phyloP scores from a whole-genome alignment of 2,329 filamentous ascomycete genomes.

The Nectriaceae sp. region DNA sequence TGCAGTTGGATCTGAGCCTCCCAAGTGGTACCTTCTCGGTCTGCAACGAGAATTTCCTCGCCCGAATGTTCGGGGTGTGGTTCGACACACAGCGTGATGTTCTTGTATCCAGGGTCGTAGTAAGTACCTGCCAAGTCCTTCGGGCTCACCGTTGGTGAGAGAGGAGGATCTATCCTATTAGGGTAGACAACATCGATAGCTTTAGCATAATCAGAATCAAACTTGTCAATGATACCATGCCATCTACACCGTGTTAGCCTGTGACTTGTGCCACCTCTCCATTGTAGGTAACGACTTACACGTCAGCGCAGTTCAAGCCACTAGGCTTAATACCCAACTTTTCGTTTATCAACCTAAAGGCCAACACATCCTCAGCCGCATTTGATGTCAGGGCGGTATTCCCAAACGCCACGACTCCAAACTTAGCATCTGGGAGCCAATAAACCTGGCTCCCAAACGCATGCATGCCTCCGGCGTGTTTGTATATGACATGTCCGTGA shows the following conservation, averaged over 20 bases:
- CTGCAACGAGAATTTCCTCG: constrained; percentile 24
- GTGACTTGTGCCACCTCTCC: not conserved
- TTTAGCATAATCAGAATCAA: constrained; percentile 26
- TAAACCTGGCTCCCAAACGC: constrained; percentile 30
- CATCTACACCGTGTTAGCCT: constrained; percentile 11
- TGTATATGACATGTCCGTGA: constrained; percentile 29
- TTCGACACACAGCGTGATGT: constrained; percentile 19
- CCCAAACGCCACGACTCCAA: constrained; percentile 34
- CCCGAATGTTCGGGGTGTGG: constrained; percentile 10
- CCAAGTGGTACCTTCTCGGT: constrained; percentile 27
- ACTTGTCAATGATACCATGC: constrained; percentile 2
- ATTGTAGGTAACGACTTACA: constrained; percentile 20
- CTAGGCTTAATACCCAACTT: constrained; percentile 22
- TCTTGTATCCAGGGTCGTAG: constrained; percentile 43
- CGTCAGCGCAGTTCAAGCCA: constrained; percentile 14
- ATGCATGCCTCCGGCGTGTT: constrained; percentile 32
- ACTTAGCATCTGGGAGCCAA: constrained; percentile 35
- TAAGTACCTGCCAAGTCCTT: constrained; percentile 44
- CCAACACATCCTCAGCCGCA: constrained; percentile 23
- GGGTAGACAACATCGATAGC: constrained; percentile 41
- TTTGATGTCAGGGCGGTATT: constrained; percentile 47
- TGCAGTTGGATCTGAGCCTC: constrained; percentile 20
- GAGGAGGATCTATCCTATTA: constrained; percentile 33
- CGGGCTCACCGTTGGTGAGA: constrained; percentile 37
- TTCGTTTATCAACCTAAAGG: constrained; percentile 34